A percentile compares a stretch with the other conserved stretches of the same genome.
Conservation (phyloP, 2,329 filamentous ascomycete genomes). For the Xylaria sp. region DNA sequence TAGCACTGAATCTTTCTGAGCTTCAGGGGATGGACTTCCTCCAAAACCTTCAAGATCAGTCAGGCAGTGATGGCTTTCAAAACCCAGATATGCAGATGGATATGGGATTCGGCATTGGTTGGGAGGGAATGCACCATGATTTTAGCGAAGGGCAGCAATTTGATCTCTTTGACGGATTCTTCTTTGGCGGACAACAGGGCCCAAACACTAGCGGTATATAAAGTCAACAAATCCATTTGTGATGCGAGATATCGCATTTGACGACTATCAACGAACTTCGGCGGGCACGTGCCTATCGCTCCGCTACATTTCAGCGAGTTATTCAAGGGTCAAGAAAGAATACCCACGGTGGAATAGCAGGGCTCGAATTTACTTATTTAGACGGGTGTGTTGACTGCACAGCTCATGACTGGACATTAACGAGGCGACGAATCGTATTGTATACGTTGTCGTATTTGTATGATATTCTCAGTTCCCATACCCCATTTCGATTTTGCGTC, state of each 20-base stretch:
- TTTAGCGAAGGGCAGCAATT: conserved; percentile 65
- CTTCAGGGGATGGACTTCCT: conserved; percentile 61
- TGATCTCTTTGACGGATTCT: conserved; percentile 75
- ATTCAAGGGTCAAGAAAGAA: background rate
- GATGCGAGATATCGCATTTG: background rate
- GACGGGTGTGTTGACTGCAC: background rate
- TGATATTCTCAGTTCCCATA: conserved; percentile 8
- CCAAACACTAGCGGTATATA: conserved; percentile 29
- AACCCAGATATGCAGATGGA: conserved; percentile 60
- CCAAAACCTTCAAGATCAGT: conserved; percentile 49
- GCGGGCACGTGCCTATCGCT: background rate
- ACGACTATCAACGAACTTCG: background rate
- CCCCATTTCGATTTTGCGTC: conserved; percentile 1
- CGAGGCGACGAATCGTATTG: conserved; percentile 15
- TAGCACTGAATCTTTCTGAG: conserved; percentile 50
- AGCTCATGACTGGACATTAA: conserved; percentile 3
- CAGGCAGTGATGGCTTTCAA: conserved; percentile 32
- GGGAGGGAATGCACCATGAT: conserved; percentile 67
- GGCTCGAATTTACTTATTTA: background rate
- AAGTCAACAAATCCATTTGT: background rate
- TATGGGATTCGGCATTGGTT: conserved; percentile 70
- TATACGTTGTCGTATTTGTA: conserved; percentile 19
- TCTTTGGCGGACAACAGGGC: conserved; percentile 65
- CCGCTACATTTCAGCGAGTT: conserved; percentile 3
- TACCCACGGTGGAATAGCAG: background rate